Percentiles rank a stretch among this genome's conserved stretches.
Conservation (phyloP, 179 eudicot species). For the Patellifolia procumbens region DNA sequence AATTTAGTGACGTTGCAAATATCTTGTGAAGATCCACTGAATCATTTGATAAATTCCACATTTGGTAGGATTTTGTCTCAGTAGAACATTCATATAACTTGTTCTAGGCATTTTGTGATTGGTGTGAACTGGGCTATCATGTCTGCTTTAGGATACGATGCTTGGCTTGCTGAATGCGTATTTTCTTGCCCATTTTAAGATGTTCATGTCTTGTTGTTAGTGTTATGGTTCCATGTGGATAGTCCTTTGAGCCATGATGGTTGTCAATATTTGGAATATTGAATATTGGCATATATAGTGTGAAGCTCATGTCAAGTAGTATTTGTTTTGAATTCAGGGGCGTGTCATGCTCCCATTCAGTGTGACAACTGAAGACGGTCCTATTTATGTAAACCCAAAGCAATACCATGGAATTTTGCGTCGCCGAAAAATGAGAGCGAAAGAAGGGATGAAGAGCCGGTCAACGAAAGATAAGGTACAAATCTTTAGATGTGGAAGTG, state of each 20-base stretch:
- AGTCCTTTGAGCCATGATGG: background rate
- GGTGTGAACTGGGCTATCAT: background rate
- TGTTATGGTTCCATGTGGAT: background rate
- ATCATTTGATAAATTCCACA: no score
- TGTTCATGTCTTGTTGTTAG: background rate
- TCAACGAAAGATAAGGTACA: slow-evolving; percentile 38
- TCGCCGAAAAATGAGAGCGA: slow-evolving; percentile 44
- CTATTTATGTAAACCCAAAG: slow-evolving; percentile 43
- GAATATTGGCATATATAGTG: background rate
- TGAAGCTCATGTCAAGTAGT: background rate
- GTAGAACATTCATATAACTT: background rate
- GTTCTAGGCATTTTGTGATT: background rate
- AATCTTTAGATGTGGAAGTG: background rate
- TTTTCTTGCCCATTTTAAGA: background rate
- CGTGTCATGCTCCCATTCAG: slow-evolving; percentile 38
- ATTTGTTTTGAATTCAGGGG: slow-evolving; percentile 24
- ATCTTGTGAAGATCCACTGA: no score
- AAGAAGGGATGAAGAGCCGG: slow-evolving; percentile 35
- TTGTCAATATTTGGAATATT: background rate
- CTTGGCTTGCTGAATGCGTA: background rate
- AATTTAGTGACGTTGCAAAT: no score
- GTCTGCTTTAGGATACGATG: background rate
- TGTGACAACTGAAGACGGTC: slow-evolving; percentile 43
- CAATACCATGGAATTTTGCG: slow-evolving; percentile 46
- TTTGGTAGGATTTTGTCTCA: background rate